Evolutionary conservation across 257 asterid species (phyloP), one percentile per base, ranked within the genome.

Genomic region (Salvia hispanica): DNA sequence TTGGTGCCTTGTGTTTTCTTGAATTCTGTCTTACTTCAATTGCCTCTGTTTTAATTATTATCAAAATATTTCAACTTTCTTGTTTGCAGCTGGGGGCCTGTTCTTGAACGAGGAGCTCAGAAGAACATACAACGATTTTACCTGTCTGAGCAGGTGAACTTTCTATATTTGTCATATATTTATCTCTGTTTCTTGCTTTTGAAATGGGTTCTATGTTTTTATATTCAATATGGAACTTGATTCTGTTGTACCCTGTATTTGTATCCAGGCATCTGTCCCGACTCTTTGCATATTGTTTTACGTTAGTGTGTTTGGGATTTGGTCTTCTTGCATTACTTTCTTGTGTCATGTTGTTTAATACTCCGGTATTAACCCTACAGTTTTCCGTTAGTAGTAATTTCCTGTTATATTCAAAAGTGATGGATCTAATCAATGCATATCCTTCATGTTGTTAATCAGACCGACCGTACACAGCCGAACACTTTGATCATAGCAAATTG

Each of bases 391-490:
- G 2, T 12, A 31, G 56, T 14, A 46, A 2, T 48, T 69, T 45
- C 56, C 50, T 42, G n/a, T 45, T 6, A 33, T 52, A 66, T 66
- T 8, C 8, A 8, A n/a, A 2, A 6, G 13, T 62, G n/a, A 42
- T 64, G 54, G 43, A 15, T 53, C 77, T 77, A n/a, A n/a, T n/a
- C n/a, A 69, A 76, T 56, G 39, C 34, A 4, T 68, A 15, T 40
- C 33, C 62, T 44, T 14, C 9, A 4, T 57, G 66, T 61, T 64
- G 15, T 52, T 54, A 53, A 51, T 48, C 91, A 93, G 99, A 93
- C 97, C n/a, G 99, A 93, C 69, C 88, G 81, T 70, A 80, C 94
- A 1, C 97, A 88, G 83, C 99, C 99, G 28, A 93, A 93, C 81
- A 93, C 99, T 37, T 72, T 94, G 86, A 87, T 94, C 13, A 80